Percentiles rank a stretch among this genome's conserved stretches.
Evolutionary conservation across 1,284 basidiomycete genomes (phyloP).

Genomic region (Neonothopanus nambi): DNA sequence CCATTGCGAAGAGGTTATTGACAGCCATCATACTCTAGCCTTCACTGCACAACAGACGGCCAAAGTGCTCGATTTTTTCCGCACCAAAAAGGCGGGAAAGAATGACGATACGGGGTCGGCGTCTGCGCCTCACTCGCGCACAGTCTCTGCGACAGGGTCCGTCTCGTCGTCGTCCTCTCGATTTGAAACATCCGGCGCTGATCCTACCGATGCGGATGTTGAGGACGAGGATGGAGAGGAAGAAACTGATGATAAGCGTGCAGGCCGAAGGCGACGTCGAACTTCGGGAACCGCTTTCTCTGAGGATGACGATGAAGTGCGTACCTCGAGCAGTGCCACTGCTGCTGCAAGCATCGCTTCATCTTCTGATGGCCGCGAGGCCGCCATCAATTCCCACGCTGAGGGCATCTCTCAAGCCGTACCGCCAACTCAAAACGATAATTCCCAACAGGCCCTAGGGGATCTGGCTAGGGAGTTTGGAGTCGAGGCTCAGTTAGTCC

Average conservation of each 20-base stretch:
- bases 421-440: not conserved
- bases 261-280: too few relatives aligned
- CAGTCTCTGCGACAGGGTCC: not conserved
- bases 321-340: conserved; percentile 16
- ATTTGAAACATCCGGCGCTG: not conserved
- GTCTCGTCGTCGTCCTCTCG: not conserved
- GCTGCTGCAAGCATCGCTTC: conserved; percentile 6
- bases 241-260: not conserved
- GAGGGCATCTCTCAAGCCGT: not conserved
- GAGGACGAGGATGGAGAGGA: conserved; percentile 19
- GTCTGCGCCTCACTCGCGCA: not conserved
- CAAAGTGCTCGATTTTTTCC: conserved; percentile 27
- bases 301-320: conserved; percentile 5
- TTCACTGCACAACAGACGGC: conserved; percentile 62
- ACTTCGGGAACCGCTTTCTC: not conserved
- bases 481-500: conserved; percentile 64
- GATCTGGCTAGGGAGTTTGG: conserved; percentile 73
- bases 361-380: not conserved
- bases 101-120: not conserved
- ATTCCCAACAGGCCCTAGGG: conserved; percentile 29
- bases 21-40: conserved; percentile 35
- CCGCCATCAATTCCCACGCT: not conserved
- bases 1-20: too few relatives aligned
- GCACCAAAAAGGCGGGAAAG: not conserved
- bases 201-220: conserved; percentile 18